Base-by-base conservation (phyloP, 768 basidiomycete species). In the Suillus placidus region DNA sequence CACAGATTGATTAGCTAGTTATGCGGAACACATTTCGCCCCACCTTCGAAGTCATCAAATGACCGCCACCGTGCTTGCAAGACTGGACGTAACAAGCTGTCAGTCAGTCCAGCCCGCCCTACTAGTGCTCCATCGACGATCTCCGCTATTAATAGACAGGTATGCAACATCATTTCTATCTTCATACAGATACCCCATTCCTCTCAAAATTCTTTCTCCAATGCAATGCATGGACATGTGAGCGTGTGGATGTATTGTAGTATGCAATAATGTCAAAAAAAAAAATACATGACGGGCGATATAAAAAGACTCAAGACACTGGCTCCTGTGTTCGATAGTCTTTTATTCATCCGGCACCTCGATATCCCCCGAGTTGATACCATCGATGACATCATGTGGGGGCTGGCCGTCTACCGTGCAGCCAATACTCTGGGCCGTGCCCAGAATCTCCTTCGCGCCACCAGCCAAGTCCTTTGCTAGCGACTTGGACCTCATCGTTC, bases 381-480 rank as follows among this genome's bases (percentile, higher is more conserved):
- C 88, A 62, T 96, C 95, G 71, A 97, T 96, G 75, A 97, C 76
- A 77, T 97, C 95, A 80, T 98, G 97, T 65, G 97, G 88, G 40
- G 93, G 90, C 78, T 88, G 85, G 71, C 97, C 96, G 75, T 98
- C 95, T 63, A 99, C 85, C 56, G 96, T 97, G 88, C 96, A 98
- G 49, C 97, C 97, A 71, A 99, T 83, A 67, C 93, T 95, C 85
- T 98, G 97, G 64, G 94, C 94, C 35, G 97, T 99, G 62, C 97
- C 97, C 76, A 99, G 83, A 77, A 99, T 97, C 90, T 99, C 97
- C 88, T 98, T 98, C 70, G 88, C 93, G 67, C 88, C 90, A 55
- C 93, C 92, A 5, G 93, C 86, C 64, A 98, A 84, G 70, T 90
- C 88, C 85, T 96, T 98, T 71, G 96, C 92, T 66, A 98, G 83